A percentile compares a stretch with the other conserved stretches of the same genome.
These are phyloP conservation scores for Pinus taeda DNA, from an alignment of 75 land plant genomes.

Conservation along the genomic window DNA sequence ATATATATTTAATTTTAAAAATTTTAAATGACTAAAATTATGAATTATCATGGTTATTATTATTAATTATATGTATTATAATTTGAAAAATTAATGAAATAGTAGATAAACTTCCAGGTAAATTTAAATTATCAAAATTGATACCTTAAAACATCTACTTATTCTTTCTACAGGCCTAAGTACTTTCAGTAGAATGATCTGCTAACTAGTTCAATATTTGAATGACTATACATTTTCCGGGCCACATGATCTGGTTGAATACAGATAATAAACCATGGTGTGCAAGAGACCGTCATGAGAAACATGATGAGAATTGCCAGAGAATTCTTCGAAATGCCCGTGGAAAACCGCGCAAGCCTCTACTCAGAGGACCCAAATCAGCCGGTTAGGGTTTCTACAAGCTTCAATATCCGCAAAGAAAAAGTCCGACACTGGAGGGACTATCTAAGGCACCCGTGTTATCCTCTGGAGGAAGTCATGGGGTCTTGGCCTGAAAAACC, in stretches of 20 bases:
- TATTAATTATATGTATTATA: too few species aligned
- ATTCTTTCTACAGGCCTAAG: too few species aligned
- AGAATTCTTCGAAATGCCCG: slow-evolving; percentile 20
- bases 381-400: not conserved
- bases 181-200: too few species aligned
- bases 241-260: not conserved
- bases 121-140: not conserved
- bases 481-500: not conserved
- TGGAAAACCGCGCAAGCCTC: slow-evolving; percentile 12
- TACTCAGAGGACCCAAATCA: not conserved
- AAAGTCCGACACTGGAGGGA: slow-evolving; percentile 5
- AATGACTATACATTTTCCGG: not conserved
- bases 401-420: not conserved
- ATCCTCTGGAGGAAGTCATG: not conserved
- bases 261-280: slow-evolving; percentile 20
- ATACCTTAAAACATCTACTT: not conserved
- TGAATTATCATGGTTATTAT: too few species aligned
- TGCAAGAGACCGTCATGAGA: slow-evolving; percentile 6
- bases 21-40: too few species aligned
- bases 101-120: too few species aligned
- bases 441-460: not conserved
- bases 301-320: slow-evolving; percentile 2
- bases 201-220: not conserved
- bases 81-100: too few species aligned
- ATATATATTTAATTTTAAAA: too few species aligned